Percentiles rank a stretch among this genome's conserved stretches.
phyloP scores from a whole-genome alignment of 1,284 basidiomycete species.

The Nidula niveotomentosa region DNA sequence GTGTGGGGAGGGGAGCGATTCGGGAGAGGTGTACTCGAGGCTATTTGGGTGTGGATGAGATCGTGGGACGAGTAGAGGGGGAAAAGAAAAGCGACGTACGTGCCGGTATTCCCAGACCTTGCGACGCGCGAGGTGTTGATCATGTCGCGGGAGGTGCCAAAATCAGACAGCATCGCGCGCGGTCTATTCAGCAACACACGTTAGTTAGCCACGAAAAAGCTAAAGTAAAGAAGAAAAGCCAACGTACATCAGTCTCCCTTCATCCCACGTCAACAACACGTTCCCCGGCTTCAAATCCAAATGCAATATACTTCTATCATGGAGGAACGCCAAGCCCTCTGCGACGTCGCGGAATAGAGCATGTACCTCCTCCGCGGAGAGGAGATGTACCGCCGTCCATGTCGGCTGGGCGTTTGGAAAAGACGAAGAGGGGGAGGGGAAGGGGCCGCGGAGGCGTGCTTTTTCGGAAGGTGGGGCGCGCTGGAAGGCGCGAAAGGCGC shows the following conservation, averaged over 20 bases:
- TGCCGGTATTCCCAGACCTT: slow-evolving; percentile 91
- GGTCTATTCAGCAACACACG: slow-evolving; percentile 45
- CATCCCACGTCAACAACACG: slow-evolving; percentile 90
- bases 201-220: slow-evolving; percentile 4
- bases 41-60: slow-evolving; percentile 31
- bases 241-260: slow-evolving; percentile 76
- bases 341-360: slow-evolving; percentile 79
- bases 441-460: slow-evolving; percentile 41
- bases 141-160: slow-evolving; percentile 92
- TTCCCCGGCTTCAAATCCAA: slow-evolving; percentile 94
- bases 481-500: slow-evolving; percentile 72
- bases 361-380: slow-evolving; percentile 80
- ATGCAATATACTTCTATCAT: slow-evolving; percentile 84
- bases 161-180: slow-evolving; percentile 89
- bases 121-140: slow-evolving; percentile 56
- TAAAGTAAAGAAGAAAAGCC: neutral
- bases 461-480: slow-evolving; percentile 61
- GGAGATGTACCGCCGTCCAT: slow-evolving; percentile 62
- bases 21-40: slow-evolving; percentile 82
- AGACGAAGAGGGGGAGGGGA: slow-evolving; percentile 31
- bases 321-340: slow-evolving; percentile 82
- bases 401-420: slow-evolving; percentile 27
- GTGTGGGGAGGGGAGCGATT: slow-evolving; percentile 72
- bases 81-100: slow-evolving; percentile 54
- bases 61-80: slow-evolving; percentile 6